These are phyloP conservation scores for Crataegus laevigata DNA, from an alignment of 306 rosid species.

Conservation along the genomic window DNA sequence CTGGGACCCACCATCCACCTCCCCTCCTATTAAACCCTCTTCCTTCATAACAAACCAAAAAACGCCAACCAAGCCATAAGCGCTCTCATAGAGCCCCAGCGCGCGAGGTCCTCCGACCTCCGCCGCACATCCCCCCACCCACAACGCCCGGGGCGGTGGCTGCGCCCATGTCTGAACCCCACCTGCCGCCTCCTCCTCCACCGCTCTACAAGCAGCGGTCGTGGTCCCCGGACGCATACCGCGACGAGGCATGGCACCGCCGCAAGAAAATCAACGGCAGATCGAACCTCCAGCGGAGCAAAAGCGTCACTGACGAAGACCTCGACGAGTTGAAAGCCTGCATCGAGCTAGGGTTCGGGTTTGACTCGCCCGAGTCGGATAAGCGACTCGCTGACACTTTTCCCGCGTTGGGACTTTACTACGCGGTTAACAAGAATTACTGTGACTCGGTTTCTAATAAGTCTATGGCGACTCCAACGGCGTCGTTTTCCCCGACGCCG, in stretches of 20 bases:
- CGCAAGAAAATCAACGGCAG: conserved; percentile 47
- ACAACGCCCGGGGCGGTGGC: conserved; percentile 30
- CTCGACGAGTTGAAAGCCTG: conserved; percentile 89
- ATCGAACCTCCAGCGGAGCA: conserved; percentile 49
- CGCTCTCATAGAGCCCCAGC: conserved; percentile 20
- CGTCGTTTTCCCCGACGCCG: conserved; percentile 39
- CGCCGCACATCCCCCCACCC: conserved; percentile 38
- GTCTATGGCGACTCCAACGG: conserved; percentile 13
- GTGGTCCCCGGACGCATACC: conserved; percentile 80
- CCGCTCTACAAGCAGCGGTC: conserved; percentile 76
- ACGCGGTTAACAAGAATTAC: conserved; percentile 65
- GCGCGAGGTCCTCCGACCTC: conserved; percentile 91
- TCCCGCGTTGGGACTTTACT: conserved; percentile 78
- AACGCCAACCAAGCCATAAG: conserved; percentile 26
- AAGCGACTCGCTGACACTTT: conserved; percentile 66
- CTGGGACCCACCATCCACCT: conserved; percentile 20
- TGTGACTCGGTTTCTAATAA: conserved; percentile 30
- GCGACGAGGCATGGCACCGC: conserved; percentile 90
- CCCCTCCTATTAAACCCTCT: conserved; percentile 4
- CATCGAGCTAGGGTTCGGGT: conserved; percentile 81
- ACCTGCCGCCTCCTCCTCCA: conserved; percentile 9
- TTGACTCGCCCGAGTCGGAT: conserved; percentile 48
- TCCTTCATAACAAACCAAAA: conserved; percentile 11
- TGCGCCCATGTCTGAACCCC: conserved; percentile 28
- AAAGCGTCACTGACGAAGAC: conserved; percentile 83